A percentile compares a stretch with the other conserved stretches of the same genome.
Conservation (phyloP, 768 basidiomycete genomes). For the Megacollybia marginata region DNA sequence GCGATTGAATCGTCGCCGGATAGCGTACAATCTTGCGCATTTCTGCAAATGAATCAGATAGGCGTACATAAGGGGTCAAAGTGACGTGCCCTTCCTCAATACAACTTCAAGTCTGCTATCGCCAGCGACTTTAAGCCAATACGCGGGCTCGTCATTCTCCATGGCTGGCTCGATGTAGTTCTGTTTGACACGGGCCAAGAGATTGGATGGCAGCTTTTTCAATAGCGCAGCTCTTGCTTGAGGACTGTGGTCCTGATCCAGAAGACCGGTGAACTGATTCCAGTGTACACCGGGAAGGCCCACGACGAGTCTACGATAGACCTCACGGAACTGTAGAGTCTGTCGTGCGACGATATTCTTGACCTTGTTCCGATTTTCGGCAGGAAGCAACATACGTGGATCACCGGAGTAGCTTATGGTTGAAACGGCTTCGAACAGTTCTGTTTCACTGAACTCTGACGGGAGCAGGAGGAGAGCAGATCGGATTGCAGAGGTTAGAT, state of each 20-base stretch:
- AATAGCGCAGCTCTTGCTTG: conserved; percentile 67
- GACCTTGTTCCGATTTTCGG: conserved; percentile 94
- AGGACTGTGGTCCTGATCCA: conserved; percentile 71
- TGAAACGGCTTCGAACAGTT: conserved; percentile 82
- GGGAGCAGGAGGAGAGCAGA: conserved; percentile 87
- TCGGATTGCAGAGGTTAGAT: conserved; percentile 84
- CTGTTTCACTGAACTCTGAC: conserved; percentile 68
- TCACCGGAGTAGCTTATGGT: conserved; percentile 85
- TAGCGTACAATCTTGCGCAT: conserved; percentile 70
- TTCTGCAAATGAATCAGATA: conserved; percentile 35
- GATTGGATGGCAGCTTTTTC: conserved; percentile 66
- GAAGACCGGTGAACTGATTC: conserved; percentile 37
- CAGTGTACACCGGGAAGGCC: conserved; percentile 80
- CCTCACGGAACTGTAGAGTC: conserved; percentile 73
- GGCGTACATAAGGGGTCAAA: not conserved
- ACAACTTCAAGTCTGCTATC: conserved; percentile 52
- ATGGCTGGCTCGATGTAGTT: conserved; percentile 46
- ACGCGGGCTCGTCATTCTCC: conserved; percentile 65
- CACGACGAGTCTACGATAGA: conserved; percentile 75
- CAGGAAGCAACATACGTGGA: conserved; percentile 89
- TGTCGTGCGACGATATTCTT: conserved; percentile 85
- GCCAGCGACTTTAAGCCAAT: conserved; percentile 67
- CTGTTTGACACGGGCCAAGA: conserved; percentile 50
- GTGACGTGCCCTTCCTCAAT: conserved; percentile 32
- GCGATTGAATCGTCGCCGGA: conserved; percentile 76